Percentiles rank a stretch among this genome's conserved stretches.
These are phyloP conservation scores for Rhodotorula babjevae DNA, from an alignment of 768 basidiomycete species.

Conservation along the genomic window DNA sequence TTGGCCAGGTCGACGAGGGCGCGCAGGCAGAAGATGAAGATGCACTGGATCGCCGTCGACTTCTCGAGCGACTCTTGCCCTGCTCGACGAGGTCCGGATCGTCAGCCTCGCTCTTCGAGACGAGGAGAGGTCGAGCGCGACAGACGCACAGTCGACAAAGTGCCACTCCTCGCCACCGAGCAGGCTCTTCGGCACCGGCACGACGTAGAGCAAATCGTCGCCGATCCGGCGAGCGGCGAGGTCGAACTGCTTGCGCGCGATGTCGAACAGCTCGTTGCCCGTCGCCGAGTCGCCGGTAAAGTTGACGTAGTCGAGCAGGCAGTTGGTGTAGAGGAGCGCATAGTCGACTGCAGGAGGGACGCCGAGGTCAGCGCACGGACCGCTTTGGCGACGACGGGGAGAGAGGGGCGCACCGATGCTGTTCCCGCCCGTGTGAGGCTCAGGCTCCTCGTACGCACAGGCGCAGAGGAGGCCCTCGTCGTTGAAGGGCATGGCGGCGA, in stretches of 20 bases:
- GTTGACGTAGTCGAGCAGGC: slow-evolving; percentile 20
- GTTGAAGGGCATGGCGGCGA: background rate
- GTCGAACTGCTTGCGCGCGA: slow-evolving; percentile 35
- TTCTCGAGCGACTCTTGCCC: slow-evolving; percentile 39
- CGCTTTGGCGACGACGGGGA: background rate
- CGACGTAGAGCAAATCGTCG: background rate
- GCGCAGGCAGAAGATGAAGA: slow-evolving; percentile 38
- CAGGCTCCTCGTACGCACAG: background rate
- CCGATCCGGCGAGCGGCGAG: background rate
- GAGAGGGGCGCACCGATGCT: background rate
- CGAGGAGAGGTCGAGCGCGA: background rate
- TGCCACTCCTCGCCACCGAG: background rate
- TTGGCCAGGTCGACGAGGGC: slow-evolving; percentile 28
- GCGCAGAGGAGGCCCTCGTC: background rate
- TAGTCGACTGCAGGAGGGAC: background rate
- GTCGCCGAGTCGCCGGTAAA: slow-evolving; percentile 25
- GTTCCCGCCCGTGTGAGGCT: background rate
- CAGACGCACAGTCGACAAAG: background rate
- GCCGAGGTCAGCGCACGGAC: too few species aligned
- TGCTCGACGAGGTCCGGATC: background rate
- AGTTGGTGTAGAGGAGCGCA: background rate
- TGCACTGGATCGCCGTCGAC: slow-evolving; percentile 24
- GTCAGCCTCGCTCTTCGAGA: too few species aligned
- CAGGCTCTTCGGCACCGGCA: background rate
- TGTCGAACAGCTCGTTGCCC: slow-evolving; percentile 34